phyloP scores from a whole-genome alignment of 2,329 filamentous ascomycete species.

The Alternaria metachromatica region DNA sequence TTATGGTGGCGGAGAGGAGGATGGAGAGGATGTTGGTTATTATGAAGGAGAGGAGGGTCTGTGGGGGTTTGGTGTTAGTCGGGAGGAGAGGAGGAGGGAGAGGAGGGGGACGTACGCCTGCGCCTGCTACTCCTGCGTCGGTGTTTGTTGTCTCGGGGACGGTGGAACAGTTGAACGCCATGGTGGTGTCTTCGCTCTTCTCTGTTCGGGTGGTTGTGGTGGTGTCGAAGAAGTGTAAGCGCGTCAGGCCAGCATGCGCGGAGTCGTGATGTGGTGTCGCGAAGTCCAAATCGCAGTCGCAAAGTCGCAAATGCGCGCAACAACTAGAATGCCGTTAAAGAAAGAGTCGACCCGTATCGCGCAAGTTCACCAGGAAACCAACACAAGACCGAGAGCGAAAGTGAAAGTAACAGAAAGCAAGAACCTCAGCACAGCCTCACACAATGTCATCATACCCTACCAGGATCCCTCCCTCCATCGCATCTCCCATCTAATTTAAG shows the following conservation, averaged over 20 bases:
- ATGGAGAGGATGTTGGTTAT: slow-evolving; percentile 67
- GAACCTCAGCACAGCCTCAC: slow-evolving; percentile 8
- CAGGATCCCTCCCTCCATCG: slow-evolving; percentile 3
- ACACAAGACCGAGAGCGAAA: background rate
- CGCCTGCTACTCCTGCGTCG: slow-evolving; percentile 65
- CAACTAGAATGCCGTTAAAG: background rate
- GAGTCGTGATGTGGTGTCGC: background rate
- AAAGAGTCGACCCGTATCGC: background rate
- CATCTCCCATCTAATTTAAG: slow-evolving; percentile 13
- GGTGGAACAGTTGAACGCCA: slow-evolving; percentile 49
- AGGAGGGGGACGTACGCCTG: slow-evolving; percentile 64
- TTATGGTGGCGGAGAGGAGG: slow-evolving; percentile 61
- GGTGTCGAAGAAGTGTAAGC: background rate
- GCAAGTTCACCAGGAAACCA: background rate
- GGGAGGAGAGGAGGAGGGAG: too few relatives aligned
- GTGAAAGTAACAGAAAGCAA: slow-evolving; percentile 4
- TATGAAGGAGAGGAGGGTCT: slow-evolving; percentile 70
- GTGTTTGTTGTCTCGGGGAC: slow-evolving; percentile 56
- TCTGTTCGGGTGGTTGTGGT: background rate
- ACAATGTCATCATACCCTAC: slow-evolving; percentile 21
- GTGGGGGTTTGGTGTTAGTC: background rate
- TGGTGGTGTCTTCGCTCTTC: background rate
- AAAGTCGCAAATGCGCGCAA: background rate
- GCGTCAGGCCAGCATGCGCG: background rate
- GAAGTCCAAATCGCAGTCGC: background rate